These are phyloP conservation scores for Zygnema circumcarinatum DNA, from an alignment of 139 green algal genomes.

Conservation along the genomic window DNA sequence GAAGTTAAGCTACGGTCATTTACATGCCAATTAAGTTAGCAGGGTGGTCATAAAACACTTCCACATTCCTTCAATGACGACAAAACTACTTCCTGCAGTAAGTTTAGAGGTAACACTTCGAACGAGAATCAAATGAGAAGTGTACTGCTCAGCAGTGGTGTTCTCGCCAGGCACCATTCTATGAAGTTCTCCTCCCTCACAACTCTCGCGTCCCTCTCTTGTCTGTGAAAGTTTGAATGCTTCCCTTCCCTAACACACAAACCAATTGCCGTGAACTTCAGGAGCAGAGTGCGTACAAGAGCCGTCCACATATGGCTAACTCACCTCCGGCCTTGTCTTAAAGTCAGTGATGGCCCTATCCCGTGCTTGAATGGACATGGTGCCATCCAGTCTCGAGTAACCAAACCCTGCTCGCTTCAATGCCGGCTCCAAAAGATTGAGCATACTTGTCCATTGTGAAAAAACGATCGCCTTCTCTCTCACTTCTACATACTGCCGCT, in stretches of 20 bases:
- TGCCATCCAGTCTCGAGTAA: slow-evolving; percentile 84
- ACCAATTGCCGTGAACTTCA: no score
- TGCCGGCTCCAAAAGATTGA: slow-evolving; percentile 86
- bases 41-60: background rate
- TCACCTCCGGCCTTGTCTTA: slow-evolving; percentile 43
- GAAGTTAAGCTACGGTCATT: background rate
- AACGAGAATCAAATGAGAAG: no score
- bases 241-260: no score
- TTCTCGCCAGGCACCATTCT: no score
- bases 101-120: no score
- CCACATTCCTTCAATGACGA: background rate
- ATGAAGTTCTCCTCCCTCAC: no score
- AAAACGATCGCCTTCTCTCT: slow-evolving; percentile 55
- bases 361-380: slow-evolving; percentile 59
- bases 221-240: no score
- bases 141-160: no score
- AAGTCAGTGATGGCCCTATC: slow-evolving; percentile 66
- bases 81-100: no score
- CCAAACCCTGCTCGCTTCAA: slow-evolving; percentile 65
- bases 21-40: background rate
- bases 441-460: slow-evolving; percentile 86
- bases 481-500: slow-evolving; percentile 9
- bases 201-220: no score
- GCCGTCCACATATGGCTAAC: no score
- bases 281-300: no score